Conservation (phyloP, 2,329 filamentous ascomycete species). For the Thermomyces lanuginosus region DNA sequence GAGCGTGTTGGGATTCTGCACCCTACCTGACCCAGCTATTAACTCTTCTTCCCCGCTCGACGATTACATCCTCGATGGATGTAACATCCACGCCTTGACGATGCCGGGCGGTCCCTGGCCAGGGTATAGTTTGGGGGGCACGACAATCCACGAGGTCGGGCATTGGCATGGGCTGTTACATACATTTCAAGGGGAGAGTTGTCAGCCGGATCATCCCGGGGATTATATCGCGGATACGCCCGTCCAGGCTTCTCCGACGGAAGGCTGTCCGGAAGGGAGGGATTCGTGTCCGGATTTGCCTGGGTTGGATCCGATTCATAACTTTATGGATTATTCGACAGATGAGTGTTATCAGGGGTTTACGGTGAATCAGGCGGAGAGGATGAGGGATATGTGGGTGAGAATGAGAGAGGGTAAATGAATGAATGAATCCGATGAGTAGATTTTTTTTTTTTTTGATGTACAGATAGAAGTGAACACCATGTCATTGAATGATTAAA, state of each 20-base stretch:
- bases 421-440: not conserved
- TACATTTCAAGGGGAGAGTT: conserved; percentile 27
- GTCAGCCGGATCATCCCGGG: conserved; percentile 17
- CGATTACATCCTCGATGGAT: conserved; percentile 37
- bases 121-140: conserved; percentile 35
- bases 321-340: conserved; percentile 45
- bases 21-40: conserved; percentile 28
- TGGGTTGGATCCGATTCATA: conserved; percentile 38
- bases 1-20: conserved; percentile 39
- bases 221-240: conserved; percentile 32
- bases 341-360: conserved; percentile 41
- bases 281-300: conserved; percentile 33
- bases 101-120: conserved; percentile 36
- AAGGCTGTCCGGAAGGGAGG: conserved; percentile 37
- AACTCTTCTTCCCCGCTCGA: conserved; percentile 20
- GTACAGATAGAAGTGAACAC: conserved; percentile 3
- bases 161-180: conserved; percentile 33
- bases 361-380: conserved; percentile 32
- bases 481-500: conserved; percentile 1
- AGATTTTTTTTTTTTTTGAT: conserved; percentile 2
- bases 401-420: conserved; percentile 24
- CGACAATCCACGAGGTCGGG: conserved; percentile 31
- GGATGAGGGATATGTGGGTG: conserved; percentile 38
- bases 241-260: conserved; percentile 39
- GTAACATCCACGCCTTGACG: conserved; percentile 40